phyloP scores from a whole-genome alignment of 306 rosid species.

The Psophocarpus tetragonolobus region DNA sequence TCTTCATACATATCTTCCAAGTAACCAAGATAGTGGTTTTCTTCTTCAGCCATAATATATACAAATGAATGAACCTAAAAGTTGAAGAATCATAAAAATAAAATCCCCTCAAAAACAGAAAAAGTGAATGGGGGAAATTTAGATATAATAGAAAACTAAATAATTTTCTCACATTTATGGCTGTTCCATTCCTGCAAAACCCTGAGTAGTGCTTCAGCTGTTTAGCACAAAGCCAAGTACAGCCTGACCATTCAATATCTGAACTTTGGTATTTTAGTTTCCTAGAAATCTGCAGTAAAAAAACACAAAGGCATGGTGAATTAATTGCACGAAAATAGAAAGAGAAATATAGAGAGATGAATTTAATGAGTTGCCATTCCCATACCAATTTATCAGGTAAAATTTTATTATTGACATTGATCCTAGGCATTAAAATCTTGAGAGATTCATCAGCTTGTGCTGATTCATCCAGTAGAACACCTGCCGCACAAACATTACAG shows the following conservation, averaged over 20 bases:
- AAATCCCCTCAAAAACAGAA: background rate
- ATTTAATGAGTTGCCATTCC: conserved; percentile 1
- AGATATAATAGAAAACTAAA: conserved; percentile 7
- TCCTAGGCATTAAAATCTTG: conserved; percentile 37
- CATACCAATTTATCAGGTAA: conserved; percentile 66
- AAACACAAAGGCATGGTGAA: conserved; percentile 23
- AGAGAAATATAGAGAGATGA: conserved; percentile 14
- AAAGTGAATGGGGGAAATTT: background rate
- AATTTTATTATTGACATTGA: conserved; percentile 33
- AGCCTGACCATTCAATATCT: conserved; percentile 75
- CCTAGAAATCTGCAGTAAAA: conserved; percentile 57
- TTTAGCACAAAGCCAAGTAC: conserved; percentile 69
- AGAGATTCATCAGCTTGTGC: conserved; percentile 38
- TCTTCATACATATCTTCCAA: conserved; percentile 93
- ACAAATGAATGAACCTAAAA: conserved; percentile 83
- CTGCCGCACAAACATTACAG: conserved; percentile 46
- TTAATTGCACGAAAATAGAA: background rate
- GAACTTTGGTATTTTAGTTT: conserved; percentile 64
- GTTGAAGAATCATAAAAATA: conserved; percentile 30
- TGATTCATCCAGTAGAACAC: conserved; percentile 43
- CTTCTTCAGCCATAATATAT: conserved; percentile 74
- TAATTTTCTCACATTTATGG: conserved; percentile 57
- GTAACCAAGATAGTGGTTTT: conserved; percentile 67
- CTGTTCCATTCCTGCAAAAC: conserved; percentile 58
- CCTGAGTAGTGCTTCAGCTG: conserved; percentile 81